These are phyloP conservation scores for Phaffomyces antillensis DNA, from an alignment of 805 yeast genomes.

Conservation along the genomic window DNA sequence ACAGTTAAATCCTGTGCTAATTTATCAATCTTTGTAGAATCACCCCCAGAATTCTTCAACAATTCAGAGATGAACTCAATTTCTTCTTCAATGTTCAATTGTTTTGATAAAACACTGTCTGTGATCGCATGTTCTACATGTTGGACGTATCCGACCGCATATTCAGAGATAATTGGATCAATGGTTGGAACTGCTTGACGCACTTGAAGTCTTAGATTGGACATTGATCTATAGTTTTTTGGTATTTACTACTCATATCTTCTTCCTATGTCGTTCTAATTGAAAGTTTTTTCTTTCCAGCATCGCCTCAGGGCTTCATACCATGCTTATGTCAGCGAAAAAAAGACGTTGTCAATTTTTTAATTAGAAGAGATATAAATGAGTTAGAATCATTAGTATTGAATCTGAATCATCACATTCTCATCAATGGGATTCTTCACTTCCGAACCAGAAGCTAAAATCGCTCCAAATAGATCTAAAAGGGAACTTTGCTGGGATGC, in stretches of 20 bases:
- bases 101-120: slow-evolving; percentile 76
- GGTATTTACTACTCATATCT: too few species aligned
- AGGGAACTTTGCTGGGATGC: slow-evolving; percentile 86
- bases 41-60: slow-evolving; percentile 80
- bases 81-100: slow-evolving; percentile 60
- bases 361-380: too few species aligned
- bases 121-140: slow-evolving; percentile 72
- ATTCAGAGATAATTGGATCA: slow-evolving; percentile 80
- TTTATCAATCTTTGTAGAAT: slow-evolving; percentile 42
- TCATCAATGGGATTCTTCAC: slow-evolving; percentile 24
- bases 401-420: neutral
- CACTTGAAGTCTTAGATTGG: slow-evolving; percentile 46
- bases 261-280: too few species aligned
- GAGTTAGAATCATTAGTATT: neutral
- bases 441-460: slow-evolving; percentile 24
- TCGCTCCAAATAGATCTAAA: slow-evolving; percentile 55
- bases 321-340: too few species aligned
- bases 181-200: slow-evolving; percentile 82
- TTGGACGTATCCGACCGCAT: slow-evolving; percentile 85
- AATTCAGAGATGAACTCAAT: slow-evolving; percentile 59
- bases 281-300: too few species aligned
- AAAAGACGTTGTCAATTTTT: too few species aligned
- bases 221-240: slow-evolving; percentile 15
- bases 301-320: too few species aligned
- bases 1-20: slow-evolving; percentile 42